Evolutionary conservation across 108 stramenopile genomes (phyloP).

Genomic region (Skeletonema tropicum): DNA sequence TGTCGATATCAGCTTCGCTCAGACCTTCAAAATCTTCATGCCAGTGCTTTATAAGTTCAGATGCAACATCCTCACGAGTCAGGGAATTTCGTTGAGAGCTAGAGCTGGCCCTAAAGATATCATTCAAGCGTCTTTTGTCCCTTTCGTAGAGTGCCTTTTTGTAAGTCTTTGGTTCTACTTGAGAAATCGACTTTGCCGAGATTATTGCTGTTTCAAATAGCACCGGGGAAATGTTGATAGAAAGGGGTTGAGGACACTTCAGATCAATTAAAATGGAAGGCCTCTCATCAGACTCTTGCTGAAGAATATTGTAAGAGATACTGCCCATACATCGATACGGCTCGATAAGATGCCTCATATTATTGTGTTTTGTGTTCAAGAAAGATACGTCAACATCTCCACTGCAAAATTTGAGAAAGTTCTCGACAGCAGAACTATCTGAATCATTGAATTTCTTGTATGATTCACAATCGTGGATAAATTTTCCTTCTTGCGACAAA

Average conservation of each 20-base stretch:
- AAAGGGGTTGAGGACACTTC: conserved; percentile 15
- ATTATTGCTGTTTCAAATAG: conserved; percentile 17
- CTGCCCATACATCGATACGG: conserved; percentile 31
- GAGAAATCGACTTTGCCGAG: conserved; percentile 11
- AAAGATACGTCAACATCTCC: conserved; percentile 19
- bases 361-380: conserved; percentile 34
- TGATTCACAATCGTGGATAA: conserved; percentile 5
- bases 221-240: conserved; percentile 13
- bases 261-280: conserved; percentile 9
- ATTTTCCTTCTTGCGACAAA: conserved; percentile 17
- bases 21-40: not conserved
- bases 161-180: conserved; percentile 22
- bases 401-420: not conserved
- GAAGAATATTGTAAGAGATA: conserved; percentile 13
- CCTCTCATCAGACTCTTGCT: not conserved
- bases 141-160: conserved; percentile 12
- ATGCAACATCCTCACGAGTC: conserved; percentile 1
- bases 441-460: not conserved
- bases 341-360: conserved; percentile 47
- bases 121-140: conserved; percentile 4
- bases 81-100: conserved; percentile 6
- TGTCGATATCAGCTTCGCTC: not conserved
- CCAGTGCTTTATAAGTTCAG: not conserved
- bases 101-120: conserved; percentile 3
- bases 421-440: not conserved